These are phyloP conservation scores for Bonia amplexicaulis DNA, from an alignment of 176 grass and related monocot genomes.

Conservation along the genomic window DNA sequence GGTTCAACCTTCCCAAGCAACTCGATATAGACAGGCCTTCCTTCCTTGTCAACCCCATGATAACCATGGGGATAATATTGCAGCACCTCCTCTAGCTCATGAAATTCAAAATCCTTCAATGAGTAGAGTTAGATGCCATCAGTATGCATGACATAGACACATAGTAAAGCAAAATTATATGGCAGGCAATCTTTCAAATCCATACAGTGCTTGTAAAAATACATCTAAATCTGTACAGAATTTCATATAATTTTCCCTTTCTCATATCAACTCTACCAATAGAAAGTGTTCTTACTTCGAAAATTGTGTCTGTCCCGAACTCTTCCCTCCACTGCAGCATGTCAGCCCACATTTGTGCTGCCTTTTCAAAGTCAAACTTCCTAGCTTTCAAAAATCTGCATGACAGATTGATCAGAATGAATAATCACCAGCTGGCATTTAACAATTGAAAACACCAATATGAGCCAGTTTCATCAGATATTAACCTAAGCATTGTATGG, in stretches of 20 bases:
- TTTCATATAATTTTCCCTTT: background rate
- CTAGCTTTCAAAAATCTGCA: conserved; percentile 97
- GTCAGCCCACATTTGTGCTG: conserved; percentile 89
- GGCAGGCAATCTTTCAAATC: background rate
- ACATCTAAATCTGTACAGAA: background rate
- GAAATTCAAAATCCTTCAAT: conserved; percentile 95
- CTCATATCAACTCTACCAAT: background rate
- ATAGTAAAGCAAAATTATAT: conserved; percentile 18
- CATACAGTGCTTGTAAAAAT: background rate
- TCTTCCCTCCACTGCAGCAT: conserved; percentile 93
- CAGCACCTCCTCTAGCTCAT: conserved; percentile 87
- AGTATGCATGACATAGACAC: conserved; percentile 1
- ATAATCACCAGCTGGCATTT: conserved; percentile 25
- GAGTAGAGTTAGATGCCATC: conserved; percentile 19
- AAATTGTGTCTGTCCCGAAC: conserved; percentile 76
- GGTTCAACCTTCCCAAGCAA: conserved; percentile 92
- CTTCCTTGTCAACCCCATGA: conserved; percentile 92
- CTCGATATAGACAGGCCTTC: conserved; percentile 97
- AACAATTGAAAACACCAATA: conserved; percentile 19
- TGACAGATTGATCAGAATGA: conserved; percentile 10
- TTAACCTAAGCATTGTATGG: conserved; percentile 78
- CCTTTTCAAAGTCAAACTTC: conserved; percentile 81
- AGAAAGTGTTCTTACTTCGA: conserved; percentile 55
- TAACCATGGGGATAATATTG: conserved; percentile 92
- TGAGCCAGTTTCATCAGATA: background rate